Conservation (phyloP, 2,329 filamentous ascomycete species). For the Sclerotiophoma versabilis region DNA sequence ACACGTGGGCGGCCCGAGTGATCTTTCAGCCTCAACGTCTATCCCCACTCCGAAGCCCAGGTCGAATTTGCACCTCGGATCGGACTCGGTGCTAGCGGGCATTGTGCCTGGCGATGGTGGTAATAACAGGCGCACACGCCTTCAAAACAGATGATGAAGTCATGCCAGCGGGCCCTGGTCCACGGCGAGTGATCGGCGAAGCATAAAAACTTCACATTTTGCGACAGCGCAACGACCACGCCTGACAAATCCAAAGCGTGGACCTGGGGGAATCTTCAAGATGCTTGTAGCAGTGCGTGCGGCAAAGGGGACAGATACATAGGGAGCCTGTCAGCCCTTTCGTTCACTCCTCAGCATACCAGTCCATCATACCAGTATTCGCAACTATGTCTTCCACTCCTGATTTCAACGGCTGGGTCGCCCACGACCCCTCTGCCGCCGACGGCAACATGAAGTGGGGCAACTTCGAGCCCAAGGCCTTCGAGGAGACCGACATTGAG, state of each 20-base stretch:
- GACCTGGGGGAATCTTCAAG: slow-evolving; percentile 5
- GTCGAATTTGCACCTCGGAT: slow-evolving; percentile 9
- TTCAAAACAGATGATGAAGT: slow-evolving; percentile 15
- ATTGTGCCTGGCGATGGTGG: neutral
- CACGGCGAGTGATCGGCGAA: slow-evolving; percentile 35
- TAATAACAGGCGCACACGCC: neutral
- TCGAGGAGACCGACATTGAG: slow-evolving; percentile 71
- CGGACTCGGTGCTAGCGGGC: slow-evolving; percentile 13
- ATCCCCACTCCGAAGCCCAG: slow-evolving; percentile 6
- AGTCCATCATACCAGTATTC: neutral
- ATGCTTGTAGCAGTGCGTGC: neutral
- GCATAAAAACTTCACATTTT: slow-evolving; percentile 27
- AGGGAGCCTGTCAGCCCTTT: neutral
- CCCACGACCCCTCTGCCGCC: slow-evolving; percentile 56
- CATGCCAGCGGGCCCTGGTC: slow-evolving; percentile 23
- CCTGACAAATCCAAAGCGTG: slow-evolving; percentile 30
- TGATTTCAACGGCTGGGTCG: slow-evolving; percentile 65
- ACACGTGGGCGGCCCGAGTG: slow-evolving; percentile 13
- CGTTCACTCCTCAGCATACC: neutral
- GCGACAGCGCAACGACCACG: slow-evolving; percentile 17
- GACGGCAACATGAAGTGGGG: slow-evolving; percentile 64
- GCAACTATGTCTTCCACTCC: slow-evolving; percentile 40
- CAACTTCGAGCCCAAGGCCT: slow-evolving; percentile 51
- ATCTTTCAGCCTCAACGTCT: slow-evolving; percentile 2
- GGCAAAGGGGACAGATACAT: slow-evolving; percentile 3